These are phyloP conservation scores for Suillus paluster DNA, from an alignment of 768 basidiomycete genomes.

Conservation along the genomic window DNA sequence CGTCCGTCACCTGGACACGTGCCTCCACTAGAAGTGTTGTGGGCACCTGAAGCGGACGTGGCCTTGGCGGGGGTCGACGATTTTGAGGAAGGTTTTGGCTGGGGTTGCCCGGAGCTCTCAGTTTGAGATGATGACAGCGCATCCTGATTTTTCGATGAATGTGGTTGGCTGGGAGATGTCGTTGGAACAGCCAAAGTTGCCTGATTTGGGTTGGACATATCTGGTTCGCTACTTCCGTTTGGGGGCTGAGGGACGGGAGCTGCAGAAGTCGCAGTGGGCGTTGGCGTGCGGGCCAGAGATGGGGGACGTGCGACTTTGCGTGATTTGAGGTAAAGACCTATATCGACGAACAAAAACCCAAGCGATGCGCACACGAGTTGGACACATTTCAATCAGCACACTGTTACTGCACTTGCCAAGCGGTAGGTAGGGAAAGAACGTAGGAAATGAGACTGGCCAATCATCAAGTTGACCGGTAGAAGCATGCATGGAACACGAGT, in stretches of 20 bases:
- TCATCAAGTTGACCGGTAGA: slow-evolving; percentile 36
- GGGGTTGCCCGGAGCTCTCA: slow-evolving; percentile 28
- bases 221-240: slow-evolving; percentile 39
- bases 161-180: slow-evolving; percentile 25
- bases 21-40: slow-evolving; percentile 44
- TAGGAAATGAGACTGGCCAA: slow-evolving; percentile 37
- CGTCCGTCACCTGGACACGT: slow-evolving; percentile 99
- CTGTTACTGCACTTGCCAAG: slow-evolving; percentile 39
- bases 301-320: slow-evolving; percentile 76
- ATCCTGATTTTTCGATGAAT: slow-evolving; percentile 37
- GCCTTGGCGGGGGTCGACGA: slow-evolving; percentile 31
- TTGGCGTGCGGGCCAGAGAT: slow-evolving; percentile 51
- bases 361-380: slow-evolving; percentile 41
- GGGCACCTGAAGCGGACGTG: slow-evolving; percentile 35
- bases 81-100: slow-evolving; percentile 32
- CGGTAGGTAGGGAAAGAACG: slow-evolving; percentile 36
- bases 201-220: slow-evolving; percentile 42
- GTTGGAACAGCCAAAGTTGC: slow-evolving; percentile 36
- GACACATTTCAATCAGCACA: slow-evolving; percentile 45
- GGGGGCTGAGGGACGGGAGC: slow-evolving; percentile 33
- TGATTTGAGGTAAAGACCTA: slow-evolving; percentile 88
- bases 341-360: slow-evolving; percentile 33
- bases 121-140: slow-evolving; percentile 30
- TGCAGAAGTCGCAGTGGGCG: slow-evolving; percentile 36
- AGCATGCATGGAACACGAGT: slow-evolving; percentile 41